Conservation (phyloP, 1,139 yeast genomes). For the Casaregolazyma suthepensis region DNA sequence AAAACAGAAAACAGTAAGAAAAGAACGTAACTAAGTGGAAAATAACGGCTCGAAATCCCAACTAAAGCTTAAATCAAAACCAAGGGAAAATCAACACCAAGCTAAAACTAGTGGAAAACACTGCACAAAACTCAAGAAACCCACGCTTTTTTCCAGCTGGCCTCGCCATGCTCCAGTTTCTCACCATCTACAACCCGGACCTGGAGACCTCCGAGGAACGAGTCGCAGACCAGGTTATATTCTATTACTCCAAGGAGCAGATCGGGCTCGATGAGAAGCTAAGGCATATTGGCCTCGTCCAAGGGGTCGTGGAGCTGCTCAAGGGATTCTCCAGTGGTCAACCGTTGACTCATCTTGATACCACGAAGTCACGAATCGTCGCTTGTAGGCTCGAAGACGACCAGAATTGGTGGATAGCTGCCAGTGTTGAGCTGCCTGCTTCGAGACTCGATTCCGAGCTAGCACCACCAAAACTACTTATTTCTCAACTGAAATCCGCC, state of each 20-base stretch:
- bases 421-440: slow-evolving; percentile 13
- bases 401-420: slow-evolving; percentile 27
- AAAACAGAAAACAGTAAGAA: too few species aligned
- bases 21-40: too few species aligned
- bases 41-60: too few species aligned
- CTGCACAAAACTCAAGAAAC: too few species aligned
- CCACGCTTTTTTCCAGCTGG: too few species aligned
- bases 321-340: slow-evolving; percentile 25
- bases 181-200: slow-evolving; percentile 30
- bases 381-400: slow-evolving; percentile 23
- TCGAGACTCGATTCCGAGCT: not conserved
- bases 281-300: slow-evolving; percentile 29
- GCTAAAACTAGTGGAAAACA: too few species aligned
- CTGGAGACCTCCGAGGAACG: slow-evolving; percentile 23
- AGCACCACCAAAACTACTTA: slow-evolving; percentile 19
- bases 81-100: too few species aligned
- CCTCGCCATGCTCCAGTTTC: slow-evolving; percentile 19
- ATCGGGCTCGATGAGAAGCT: slow-evolving; percentile 21
- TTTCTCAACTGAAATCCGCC: slow-evolving; percentile 22
- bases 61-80: too few species aligned
- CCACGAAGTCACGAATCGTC: slow-evolving; percentile 23
- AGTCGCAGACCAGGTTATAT: slow-evolving; percentile 27
- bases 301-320: slow-evolving; percentile 28
- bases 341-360: slow-evolving; percentile 25
- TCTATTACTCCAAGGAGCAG: slow-evolving; percentile 21